Percentiles rank a stretch among this genome's conserved stretches.
Evolutionary conservation across 306 rosid genomes (phyloP).

Genomic region (Dalbergia oliveri): DNA sequence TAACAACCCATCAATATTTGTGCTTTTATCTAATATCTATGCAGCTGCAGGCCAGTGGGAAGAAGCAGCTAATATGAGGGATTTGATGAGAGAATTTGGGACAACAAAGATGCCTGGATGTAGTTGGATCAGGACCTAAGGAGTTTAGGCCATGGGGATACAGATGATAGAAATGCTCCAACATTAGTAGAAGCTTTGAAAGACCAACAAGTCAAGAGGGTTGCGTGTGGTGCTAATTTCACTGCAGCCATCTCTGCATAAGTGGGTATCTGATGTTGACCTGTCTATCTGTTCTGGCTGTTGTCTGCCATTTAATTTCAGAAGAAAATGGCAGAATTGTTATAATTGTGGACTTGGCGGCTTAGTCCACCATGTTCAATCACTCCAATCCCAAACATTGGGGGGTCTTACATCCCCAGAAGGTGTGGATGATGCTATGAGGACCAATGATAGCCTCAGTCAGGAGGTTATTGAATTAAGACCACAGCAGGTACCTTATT

Average conservation of each 20-base stretch:
- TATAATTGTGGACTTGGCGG: constrained; percentile 96
- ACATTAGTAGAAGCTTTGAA: constrained; percentile 88
- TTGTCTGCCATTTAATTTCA: constrained; percentile 92
- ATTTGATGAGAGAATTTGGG: constrained; percentile 55
- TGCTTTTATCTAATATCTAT: constrained; percentile 75
- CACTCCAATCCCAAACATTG: constrained; percentile 93
- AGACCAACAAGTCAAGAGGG: constrained; percentile 94
- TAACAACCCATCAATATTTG: constrained; percentile 74
- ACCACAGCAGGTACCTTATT: constrained; percentile 70
- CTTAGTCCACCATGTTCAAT: constrained; percentile 99
- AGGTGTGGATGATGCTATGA: constrained; percentile 85
- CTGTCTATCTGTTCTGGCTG: constrained; percentile 99
- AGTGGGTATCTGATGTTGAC: constrained; percentile 99
- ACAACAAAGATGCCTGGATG: constrained; percentile 69
- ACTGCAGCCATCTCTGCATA: constrained; percentile 96
- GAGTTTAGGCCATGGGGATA: constrained; percentile 85
- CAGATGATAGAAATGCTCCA: constrained; percentile 84
- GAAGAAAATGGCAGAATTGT: constrained; percentile 97
- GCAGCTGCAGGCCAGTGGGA: constrained; percentile 84
- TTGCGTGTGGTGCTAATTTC: constrained; percentile 94
- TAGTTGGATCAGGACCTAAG: constrained; percentile 72
- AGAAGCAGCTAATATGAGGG: constrained; percentile 76
- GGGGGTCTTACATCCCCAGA: constrained; percentile 98
- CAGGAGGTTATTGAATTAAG: constrained; percentile 94
- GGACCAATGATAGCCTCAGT: constrained; percentile 88